Evolutionary conservation across 2,329 filamentous ascomycete genomes (phyloP).

Genomic region (Botrytis fragariae): DNA sequence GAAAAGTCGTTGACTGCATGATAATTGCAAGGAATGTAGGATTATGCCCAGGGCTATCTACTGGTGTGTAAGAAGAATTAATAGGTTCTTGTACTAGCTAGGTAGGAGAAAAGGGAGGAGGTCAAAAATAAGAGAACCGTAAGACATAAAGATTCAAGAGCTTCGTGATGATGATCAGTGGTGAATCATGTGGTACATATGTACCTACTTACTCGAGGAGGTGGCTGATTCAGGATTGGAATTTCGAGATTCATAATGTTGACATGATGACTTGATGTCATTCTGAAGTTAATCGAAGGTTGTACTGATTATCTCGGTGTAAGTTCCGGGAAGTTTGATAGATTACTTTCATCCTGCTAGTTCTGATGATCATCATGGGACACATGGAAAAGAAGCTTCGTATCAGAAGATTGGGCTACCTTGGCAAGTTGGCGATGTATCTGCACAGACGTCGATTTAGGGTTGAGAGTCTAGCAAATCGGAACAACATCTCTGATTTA

Average conservation of each 20-base stretch:
- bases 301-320: not conserved
- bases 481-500: not conserved
- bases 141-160: not conserved
- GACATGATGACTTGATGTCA: not conserved
- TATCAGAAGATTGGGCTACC: slow-evolving; percentile 9
- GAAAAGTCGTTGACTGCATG: slow-evolving; percentile 13
- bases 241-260: not conserved
- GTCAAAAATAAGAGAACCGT: not conserved
- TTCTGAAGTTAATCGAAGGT: not conserved
- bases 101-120: not conserved
- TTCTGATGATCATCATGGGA: not conserved
- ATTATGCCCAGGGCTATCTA: not conserved
- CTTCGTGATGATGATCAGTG: not conserved
- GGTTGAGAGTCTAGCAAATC: slow-evolving; percentile 23
- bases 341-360: not conserved
- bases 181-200: not conserved
- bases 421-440: not conserved
- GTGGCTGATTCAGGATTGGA: not conserved
- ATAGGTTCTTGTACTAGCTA: not conserved
- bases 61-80: slow-evolving; percentile 3
- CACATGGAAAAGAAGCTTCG: slow-evolving; percentile 2
- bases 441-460: slow-evolving; percentile 35
- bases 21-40: slow-evolving; percentile 13
- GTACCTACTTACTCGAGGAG: slow-evolving; percentile 2
- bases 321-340: not conserved